These are phyloP conservation scores for Neophaeococcomyces mojaviensis DNA, from an alignment of 2,329 filamentous ascomycete species.

Conservation along the genomic window DNA sequence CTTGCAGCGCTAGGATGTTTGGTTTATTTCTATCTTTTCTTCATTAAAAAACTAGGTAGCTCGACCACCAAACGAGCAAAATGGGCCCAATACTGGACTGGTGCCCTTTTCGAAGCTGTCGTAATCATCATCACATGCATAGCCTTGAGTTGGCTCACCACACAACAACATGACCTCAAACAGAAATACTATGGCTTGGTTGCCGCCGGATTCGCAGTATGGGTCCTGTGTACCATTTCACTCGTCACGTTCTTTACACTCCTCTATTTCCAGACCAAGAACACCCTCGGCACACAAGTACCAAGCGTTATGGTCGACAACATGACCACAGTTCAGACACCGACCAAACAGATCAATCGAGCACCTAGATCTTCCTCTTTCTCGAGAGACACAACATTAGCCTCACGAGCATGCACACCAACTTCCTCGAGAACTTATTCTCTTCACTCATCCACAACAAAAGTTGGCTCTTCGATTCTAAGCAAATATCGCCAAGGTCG, in stretches of 20 bases:
- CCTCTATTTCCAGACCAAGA: slow-evolving; percentile 15
- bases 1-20: slow-evolving; percentile 13
- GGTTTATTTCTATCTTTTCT: slow-evolving; percentile 13
- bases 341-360: slow-evolving; percentile 11
- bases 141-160: slow-evolving; percentile 17
- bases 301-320: slow-evolving; percentile 14
- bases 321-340: slow-evolving; percentile 16
- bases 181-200: slow-evolving; percentile 11
- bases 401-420: slow-evolving; percentile 22
- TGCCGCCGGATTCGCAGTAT: slow-evolving; percentile 18
- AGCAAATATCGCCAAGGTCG: slow-evolving; percentile 14
- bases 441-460: slow-evolving; percentile 17
- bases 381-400: slow-evolving; percentile 20
- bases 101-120: slow-evolving; percentile 9
- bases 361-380: slow-evolving; percentile 15
- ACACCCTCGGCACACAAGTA: slow-evolving; percentile 12
- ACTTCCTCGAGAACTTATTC: slow-evolving; percentile 13
- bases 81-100: background rate
- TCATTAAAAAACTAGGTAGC: slow-evolving; percentile 7
- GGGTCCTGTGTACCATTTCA: slow-evolving; percentile 12
- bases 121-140: slow-evolving; percentile 12
- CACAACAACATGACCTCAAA: slow-evolving; percentile 13
- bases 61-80: background rate
- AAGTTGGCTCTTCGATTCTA: slow-evolving; percentile 12
- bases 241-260: slow-evolving; percentile 15